Evolutionary conservation across 768 basidiomycete species (phyloP), one percentile per base, ranked within the genome.

Genomic region (Podaxis sp.): DNA sequence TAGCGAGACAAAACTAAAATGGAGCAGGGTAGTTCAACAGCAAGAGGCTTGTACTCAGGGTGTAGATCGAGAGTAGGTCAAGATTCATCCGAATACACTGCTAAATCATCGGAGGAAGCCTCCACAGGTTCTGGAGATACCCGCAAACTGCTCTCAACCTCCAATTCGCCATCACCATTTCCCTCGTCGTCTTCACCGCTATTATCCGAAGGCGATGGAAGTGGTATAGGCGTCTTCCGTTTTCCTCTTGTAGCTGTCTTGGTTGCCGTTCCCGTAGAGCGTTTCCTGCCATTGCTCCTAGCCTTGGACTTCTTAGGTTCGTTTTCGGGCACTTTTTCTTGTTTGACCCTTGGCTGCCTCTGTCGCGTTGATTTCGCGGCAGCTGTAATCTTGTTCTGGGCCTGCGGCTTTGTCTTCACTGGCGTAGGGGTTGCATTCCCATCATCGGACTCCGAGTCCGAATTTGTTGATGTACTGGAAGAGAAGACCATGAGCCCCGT

Each of bases 381-480:
- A 37, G 59, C 7, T 7, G 12, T 33, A 26, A 20, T 5, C 26
- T 46, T 54, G 3, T 20, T 37, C 36, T 28, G 61, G 24, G 33
- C 44, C 12, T 30, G 30, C n/a, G 46, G 24, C 13, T 38, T 62
- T 38, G 54, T 24, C 50, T 62, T 56, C 37, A 36, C 53, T n/a
- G 61, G 61, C n/a, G 54, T 56, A 38, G 61, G 61, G 5, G 54
- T 62, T 17, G 20, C 24, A 38, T 56, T 50, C 13, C 61, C 61
- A 49, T 62, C 46, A 50, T 62, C 61, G 48, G 61, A 62, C 36
- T 62, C 61, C 15, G 41, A 48, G 24, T 38, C 46, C 48, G 60
- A 53, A 41, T 44, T 28, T 22, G 24, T 37, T 17, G 44, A 37
- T 15, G 12, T 30, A 38, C 60, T 62, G 20, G 26, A 40, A 15